phyloP scores from a whole-genome alignment of 495 filamentous ascomycete genomes.

The Margaritispora aquatica region DNA sequence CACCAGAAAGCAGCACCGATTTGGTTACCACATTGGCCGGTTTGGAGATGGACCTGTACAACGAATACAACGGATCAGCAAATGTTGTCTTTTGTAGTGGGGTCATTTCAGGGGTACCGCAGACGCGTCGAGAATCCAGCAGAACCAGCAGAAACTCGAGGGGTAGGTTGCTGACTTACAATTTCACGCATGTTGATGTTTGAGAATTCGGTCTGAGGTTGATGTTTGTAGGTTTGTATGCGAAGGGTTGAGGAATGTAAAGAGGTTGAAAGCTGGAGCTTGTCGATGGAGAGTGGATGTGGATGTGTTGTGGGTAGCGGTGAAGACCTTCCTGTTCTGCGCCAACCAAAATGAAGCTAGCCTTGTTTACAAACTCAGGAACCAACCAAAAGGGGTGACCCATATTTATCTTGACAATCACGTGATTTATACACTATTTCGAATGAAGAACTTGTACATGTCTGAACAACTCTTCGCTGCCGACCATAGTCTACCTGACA shows the following conservation, averaged over 20 bases:
- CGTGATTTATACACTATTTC: neutral
- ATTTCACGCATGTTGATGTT: slow-evolving; percentile 84
- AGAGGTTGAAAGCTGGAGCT: slow-evolving; percentile 24
- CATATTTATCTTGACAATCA: neutral
- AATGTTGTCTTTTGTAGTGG: slow-evolving; percentile 33
- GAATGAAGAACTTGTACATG: too few relatives aligned
- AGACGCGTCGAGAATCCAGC: slow-evolving; percentile 24
- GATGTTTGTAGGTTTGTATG: slow-evolving; percentile 22
- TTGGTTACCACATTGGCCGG: slow-evolving; percentile 99
- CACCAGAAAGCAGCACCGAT: slow-evolving; percentile 99
- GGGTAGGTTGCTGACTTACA: slow-evolving; percentile 61
- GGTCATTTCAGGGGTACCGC: slow-evolving; percentile 37
- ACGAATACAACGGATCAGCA: slow-evolving; percentile 31
- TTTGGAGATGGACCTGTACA: slow-evolving; percentile 90
- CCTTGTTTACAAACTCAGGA: slow-evolving; percentile 1
- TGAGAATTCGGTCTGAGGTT: slow-evolving; percentile 21
- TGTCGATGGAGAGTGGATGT: slow-evolving; percentile 24
- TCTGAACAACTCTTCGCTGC: too few relatives aligned
- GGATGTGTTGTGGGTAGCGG: slow-evolving; percentile 15
- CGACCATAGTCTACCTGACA: too few relatives aligned
- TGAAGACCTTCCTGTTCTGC: slow-evolving; percentile 4
- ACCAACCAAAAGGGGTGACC: neutral
- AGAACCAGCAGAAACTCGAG: slow-evolving; percentile 11
- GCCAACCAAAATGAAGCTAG: slow-evolving; percentile 4
- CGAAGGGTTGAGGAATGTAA: slow-evolving; percentile 25